Evolutionary conservation across 441 rosid species (phyloP).

Genomic region (Croton laevigatus): DNA sequence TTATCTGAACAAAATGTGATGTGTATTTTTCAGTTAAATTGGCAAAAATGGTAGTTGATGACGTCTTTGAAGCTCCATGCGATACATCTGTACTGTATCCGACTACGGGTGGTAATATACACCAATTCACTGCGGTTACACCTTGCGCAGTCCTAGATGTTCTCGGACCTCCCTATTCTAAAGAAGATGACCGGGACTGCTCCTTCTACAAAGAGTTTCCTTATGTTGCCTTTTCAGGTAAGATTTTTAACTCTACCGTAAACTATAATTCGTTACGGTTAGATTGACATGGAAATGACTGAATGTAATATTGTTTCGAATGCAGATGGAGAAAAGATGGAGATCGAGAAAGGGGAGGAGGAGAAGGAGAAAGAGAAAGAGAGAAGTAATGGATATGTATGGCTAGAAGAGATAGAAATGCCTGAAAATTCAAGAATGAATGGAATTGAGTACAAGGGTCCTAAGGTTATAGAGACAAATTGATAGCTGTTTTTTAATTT

Average conservation of each 20-base stretch:
- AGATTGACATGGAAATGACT: too few species aligned
- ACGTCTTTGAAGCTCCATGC: conserved; percentile 34
- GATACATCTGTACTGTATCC: conserved; percentile 38
- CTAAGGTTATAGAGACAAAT: conserved; percentile 33
- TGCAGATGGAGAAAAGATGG: conserved; percentile 28
- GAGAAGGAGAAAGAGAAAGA: conserved; percentile 11
- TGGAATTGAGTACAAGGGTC: conserved; percentile 52
- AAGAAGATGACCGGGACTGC: conserved; percentile 39
- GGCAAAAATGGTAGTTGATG: conserved; percentile 36
- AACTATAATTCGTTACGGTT: too few species aligned
- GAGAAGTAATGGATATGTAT: conserved; percentile 33
- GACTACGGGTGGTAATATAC: conserved; percentile 48
- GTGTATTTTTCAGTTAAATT: conserved; percentile 31
- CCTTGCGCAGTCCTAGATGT: conserved; percentile 45
- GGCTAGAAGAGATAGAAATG: conserved; percentile 56
- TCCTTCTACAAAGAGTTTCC: conserved; percentile 37
- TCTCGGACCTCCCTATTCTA: conserved; percentile 39
- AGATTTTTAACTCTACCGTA: conserved; percentile 13
- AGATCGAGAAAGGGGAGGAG: conserved; percentile 1
- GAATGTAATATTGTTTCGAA: neutral
- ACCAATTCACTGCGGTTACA: conserved; percentile 37
- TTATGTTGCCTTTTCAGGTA: conserved; percentile 29
- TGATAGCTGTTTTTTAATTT: neutral
- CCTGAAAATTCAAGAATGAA: conserved; percentile 54
- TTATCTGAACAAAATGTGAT: neutral